phyloP scores from a whole-genome alignment of 116 monocot species.

The Zostera marina region DNA sequence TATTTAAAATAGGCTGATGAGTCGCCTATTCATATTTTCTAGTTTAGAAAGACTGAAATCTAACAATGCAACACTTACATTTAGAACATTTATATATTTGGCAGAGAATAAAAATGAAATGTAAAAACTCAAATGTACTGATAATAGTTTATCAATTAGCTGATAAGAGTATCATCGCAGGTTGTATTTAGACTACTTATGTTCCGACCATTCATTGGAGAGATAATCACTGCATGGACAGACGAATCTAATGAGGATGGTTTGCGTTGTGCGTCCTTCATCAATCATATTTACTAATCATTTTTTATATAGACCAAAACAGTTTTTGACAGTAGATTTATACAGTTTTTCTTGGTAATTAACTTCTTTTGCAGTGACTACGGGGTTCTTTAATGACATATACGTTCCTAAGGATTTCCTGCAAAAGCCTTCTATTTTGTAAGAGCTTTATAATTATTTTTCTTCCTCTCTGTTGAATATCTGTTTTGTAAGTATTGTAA shows the following conservation, averaged over 20 bases:
- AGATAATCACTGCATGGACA: slow-evolving; percentile 53
- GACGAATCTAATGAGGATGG: slow-evolving; percentile 45
- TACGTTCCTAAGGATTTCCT: slow-evolving; percentile 33
- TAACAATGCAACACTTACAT: too few relatives aligned
- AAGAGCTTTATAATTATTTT: too few relatives aligned
- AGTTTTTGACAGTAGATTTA: too few relatives aligned
- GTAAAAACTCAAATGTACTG: background rate
- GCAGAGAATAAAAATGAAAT: too few relatives aligned
- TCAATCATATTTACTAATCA: too few relatives aligned
- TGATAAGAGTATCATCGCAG: slow-evolving; percentile 28
- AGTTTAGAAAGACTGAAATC: too few relatives aligned
- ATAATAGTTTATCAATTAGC: too few relatives aligned
- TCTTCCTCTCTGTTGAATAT: background rate
- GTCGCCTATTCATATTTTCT: too few relatives aligned
- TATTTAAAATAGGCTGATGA: too few relatives aligned
- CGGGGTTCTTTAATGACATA: slow-evolving; percentile 76
- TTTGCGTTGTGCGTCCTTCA: slow-evolving; percentile 45
- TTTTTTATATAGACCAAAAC: too few relatives aligned
- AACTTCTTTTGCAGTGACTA: slow-evolving; percentile 49
- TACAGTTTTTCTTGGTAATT: background rate
- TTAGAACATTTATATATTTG: too few relatives aligned
- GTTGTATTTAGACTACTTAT: slow-evolving; percentile 62
- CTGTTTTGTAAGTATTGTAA: background rate
- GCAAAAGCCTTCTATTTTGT: slow-evolving; percentile 29
- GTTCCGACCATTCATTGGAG: slow-evolving; percentile 64